Evolutionary conservation across 2,329 filamentous ascomycete genomes (phyloP).

Genomic region (Epichloe uncinata): DNA sequence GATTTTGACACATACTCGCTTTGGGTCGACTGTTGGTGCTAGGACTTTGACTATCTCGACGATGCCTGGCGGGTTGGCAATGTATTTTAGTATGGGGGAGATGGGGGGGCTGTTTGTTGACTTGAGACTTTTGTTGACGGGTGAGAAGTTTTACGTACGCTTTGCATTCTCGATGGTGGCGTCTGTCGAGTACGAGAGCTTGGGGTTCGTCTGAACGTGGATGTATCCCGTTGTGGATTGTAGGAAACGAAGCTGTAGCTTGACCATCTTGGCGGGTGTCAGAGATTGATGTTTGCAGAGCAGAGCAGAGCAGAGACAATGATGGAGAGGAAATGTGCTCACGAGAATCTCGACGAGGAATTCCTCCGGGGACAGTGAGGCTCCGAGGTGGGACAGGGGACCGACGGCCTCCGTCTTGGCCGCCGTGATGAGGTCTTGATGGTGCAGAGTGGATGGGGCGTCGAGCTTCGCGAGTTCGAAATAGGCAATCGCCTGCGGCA

Average conservation of each 20-base stretch:
- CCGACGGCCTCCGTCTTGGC: conserved; percentile 14
- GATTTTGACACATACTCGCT: conserved; percentile 49
- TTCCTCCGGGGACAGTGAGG: conserved; percentile 22
- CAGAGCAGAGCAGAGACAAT: too few relatives aligned
- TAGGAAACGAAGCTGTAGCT: conserved; percentile 38
- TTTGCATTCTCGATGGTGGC: conserved; percentile 37
- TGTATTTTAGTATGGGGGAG: background rate
- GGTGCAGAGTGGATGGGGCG: conserved; percentile 8
- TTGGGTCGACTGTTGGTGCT: conserved; percentile 28
- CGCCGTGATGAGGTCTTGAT: conserved; percentile 17
- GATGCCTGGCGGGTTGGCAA: conserved; percentile 27
- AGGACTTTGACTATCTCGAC: conserved; percentile 32
- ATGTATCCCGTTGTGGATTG: conserved; percentile 36
- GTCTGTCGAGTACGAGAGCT: conserved; percentile 34
- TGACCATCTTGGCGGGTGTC: conserved; percentile 33
- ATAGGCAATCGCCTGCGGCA: conserved; percentile 21
- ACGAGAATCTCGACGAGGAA: conserved; percentile 44
- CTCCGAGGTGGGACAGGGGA: conserved; percentile 8
- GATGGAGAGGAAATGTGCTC: conserved; percentile 5
- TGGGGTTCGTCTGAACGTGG: conserved; percentile 48
- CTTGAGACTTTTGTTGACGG: too few relatives aligned
- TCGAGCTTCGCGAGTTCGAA: conserved; percentile 17
- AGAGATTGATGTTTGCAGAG: background rate
- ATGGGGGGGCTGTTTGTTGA: background rate
- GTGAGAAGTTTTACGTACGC: conserved; percentile 24